Evolutionary conservation across 768 basidiomycete genomes (phyloP).

Genomic region (Dentipellis sp.): DNA sequence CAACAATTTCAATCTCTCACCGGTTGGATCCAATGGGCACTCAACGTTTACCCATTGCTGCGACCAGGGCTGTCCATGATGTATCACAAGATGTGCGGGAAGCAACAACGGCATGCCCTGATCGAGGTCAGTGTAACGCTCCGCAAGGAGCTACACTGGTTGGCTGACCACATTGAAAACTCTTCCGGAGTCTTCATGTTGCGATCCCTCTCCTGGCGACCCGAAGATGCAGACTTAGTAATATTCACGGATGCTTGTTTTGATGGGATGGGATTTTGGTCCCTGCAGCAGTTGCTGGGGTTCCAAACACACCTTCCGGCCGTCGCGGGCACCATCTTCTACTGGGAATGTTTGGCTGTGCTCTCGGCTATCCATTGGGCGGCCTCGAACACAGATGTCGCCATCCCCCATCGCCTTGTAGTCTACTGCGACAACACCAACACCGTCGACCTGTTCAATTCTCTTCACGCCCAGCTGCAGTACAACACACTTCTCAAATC

Average conservation of each 20-base stretch:
- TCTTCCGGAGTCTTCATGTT: slow-evolving; percentile 8
- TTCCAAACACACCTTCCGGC: neutral
- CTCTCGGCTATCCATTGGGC: slow-evolving; percentile 3
- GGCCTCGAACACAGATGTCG: neutral
- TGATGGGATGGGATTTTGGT: slow-evolving; percentile 16
- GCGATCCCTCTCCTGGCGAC: slow-evolving; percentile 7
- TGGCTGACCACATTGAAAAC: slow-evolving; percentile 12
- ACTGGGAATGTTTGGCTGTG: slow-evolving; percentile 2
- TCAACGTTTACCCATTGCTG: slow-evolving; percentile 27
- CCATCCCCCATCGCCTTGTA: slow-evolving; percentile 4
- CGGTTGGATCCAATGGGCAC: slow-evolving; percentile 1
- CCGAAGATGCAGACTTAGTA: slow-evolving; percentile 1
- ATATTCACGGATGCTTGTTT: slow-evolving; percentile 18
- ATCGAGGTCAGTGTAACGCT: slow-evolving; percentile 24
- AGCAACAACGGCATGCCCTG: neutral
- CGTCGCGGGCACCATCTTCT: slow-evolving; percentile 6
- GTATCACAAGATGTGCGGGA: slow-evolving; percentile 25
- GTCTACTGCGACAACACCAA: slow-evolving; percentile 20
- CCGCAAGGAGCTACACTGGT: slow-evolving; percentile 24
- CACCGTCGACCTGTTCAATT: slow-evolving; percentile 18
- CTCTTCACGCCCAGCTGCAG: slow-evolving; percentile 6
- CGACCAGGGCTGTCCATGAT: slow-evolving; percentile 19
- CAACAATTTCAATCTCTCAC: neutral
- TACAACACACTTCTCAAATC: slow-evolving; percentile 15
- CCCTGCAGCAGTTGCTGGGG: slow-evolving; percentile 2